Evolutionary conservation across 1,284 basidiomycete genomes (phyloP).

Genomic region (Ceratobasidium sp.): DNA sequence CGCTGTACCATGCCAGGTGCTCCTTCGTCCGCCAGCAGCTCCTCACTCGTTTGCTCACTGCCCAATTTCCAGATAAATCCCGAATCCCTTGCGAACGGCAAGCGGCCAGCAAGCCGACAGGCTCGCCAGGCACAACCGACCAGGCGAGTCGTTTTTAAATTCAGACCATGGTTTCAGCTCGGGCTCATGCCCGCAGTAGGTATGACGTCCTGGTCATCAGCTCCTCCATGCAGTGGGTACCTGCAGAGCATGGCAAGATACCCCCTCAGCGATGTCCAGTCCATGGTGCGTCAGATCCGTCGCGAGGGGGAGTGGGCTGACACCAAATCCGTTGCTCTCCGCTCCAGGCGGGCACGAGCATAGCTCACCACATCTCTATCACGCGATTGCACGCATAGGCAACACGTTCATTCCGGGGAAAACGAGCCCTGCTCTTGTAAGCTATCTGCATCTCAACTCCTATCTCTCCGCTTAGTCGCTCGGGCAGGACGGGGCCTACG

Average conservation of each 20-base stretch:
- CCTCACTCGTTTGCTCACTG: not conserved
- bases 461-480: slow-evolving; percentile 23
- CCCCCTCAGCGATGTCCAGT: slow-evolving; percentile 20
- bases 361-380: slow-evolving; percentile 38
- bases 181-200: not conserved
- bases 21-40: not conserved
- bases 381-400: slow-evolving; percentile 43
- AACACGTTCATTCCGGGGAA: slow-evolving; percentile 43
- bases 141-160: slow-evolving; percentile 27
- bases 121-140: slow-evolving; percentile 6
- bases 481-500: slow-evolving; percentile 40
- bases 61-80: slow-evolving; percentile 20
- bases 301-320: slow-evolving; percentile 14
- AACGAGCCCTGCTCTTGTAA: slow-evolving; percentile 41
- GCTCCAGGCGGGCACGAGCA: slow-evolving; percentile 31
- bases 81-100: slow-evolving; percentile 13
- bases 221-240: slow-evolving; percentile 42
- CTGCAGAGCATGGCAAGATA: slow-evolving; percentile 13
- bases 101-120: slow-evolving; percentile 14
- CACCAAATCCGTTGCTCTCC: not conserved
- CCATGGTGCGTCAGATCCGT: not conserved
- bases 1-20: slow-evolving; percentile 34
- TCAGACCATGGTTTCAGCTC: slow-evolving; percentile 23
- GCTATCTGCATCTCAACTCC: slow-evolving; percentile 29
- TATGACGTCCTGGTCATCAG: slow-evolving; percentile 40